Conservation (phyloP, 2,329 filamentous ascomycete species). For the Fusarium tjaetaba region DNA sequence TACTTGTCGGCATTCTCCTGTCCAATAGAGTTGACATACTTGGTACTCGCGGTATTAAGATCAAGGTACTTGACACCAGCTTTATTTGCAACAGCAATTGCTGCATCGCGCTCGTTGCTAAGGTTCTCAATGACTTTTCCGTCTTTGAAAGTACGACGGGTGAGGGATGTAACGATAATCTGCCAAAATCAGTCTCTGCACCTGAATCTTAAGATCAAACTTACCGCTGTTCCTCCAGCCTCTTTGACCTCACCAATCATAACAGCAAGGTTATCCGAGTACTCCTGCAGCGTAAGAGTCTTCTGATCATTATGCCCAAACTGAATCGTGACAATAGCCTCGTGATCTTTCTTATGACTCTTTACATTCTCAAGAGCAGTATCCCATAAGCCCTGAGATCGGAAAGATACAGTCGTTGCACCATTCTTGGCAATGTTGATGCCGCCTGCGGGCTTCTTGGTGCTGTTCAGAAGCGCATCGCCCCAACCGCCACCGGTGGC, state of each 20-base stretch:
- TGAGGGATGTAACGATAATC: slow-evolving; percentile 13
- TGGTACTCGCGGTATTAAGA: slow-evolving; percentile 10
- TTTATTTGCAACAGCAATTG: not conserved
- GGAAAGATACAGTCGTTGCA: slow-evolving; percentile 12
- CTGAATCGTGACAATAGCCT: slow-evolving; percentile 14
- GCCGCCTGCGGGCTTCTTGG: not conserved
- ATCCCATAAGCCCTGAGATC: not conserved
- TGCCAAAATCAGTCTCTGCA: not conserved
- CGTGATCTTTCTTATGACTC: not conserved
- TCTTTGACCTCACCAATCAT: slow-evolving; percentile 4
- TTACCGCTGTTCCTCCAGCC: slow-evolving; percentile 16
- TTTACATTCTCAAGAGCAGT: not conserved
- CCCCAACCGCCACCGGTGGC: slow-evolving; percentile 7
- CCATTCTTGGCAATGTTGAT: slow-evolving; percentile 20
- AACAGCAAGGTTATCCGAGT: not conserved
- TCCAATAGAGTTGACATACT: slow-evolving; percentile 9
- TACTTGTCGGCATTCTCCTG: slow-evolving; percentile 16
- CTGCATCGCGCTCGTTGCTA: slow-evolving; percentile 1
- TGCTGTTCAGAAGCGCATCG: not conserved
- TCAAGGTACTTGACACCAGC: not conserved
- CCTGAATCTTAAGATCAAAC: rapidly evolving
- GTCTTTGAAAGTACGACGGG: slow-evolving; percentile 6
- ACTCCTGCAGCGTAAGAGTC: slow-evolving; percentile 12
- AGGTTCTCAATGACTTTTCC: slow-evolving; percentile 14
- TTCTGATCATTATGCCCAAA: slow-evolving; percentile 21